phyloP scores from a whole-genome alignment of 148 eudicot genomes.

The Cornus kousa region DNA sequence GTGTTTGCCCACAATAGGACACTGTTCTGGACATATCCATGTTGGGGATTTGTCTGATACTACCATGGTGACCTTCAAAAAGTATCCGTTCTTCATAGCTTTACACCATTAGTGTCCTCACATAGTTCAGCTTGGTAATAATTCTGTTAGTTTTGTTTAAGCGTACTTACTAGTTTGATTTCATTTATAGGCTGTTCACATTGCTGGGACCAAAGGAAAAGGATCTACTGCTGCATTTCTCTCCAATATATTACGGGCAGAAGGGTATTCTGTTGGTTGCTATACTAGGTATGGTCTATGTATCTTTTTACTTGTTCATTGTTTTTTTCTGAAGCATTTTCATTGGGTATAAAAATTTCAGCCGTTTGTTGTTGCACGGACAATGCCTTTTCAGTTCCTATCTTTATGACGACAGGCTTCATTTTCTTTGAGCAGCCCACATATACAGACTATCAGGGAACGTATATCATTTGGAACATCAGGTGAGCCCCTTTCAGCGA shows the following conservation, averaged over 20 bases:
- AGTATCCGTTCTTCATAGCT: too few species aligned
- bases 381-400: neutral
- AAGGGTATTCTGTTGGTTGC: constrained; percentile 92
- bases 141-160: neutral
- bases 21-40: too few species aligned
- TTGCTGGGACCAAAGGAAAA: constrained; percentile 99
- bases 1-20: too few species aligned
- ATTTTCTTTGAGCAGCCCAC: constrained; percentile 72
- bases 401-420: constrained; percentile 16
- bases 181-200: constrained; percentile 60
- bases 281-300: constrained; percentile 59
- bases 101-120: neutral
- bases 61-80: too few species aligned
- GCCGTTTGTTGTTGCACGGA: neutral
- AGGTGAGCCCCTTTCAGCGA: constrained; percentile 66
- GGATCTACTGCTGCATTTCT: constrained; percentile 94
- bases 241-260: constrained; percentile 77
- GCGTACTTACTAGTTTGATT: neutral
- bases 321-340: neutral
- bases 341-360: neutral
- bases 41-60: too few species aligned
- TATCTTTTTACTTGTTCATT: neutral
- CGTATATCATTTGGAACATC: constrained; percentile 68
- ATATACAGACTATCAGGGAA: constrained; percentile 80
- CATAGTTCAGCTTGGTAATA: neutral